A percentile compares a stretch with the other conserved stretches of the same genome.
Evolutionary conservation across 2,329 filamentous ascomycete species (phyloP).

Genomic region (Aspergillus sp.): DNA sequence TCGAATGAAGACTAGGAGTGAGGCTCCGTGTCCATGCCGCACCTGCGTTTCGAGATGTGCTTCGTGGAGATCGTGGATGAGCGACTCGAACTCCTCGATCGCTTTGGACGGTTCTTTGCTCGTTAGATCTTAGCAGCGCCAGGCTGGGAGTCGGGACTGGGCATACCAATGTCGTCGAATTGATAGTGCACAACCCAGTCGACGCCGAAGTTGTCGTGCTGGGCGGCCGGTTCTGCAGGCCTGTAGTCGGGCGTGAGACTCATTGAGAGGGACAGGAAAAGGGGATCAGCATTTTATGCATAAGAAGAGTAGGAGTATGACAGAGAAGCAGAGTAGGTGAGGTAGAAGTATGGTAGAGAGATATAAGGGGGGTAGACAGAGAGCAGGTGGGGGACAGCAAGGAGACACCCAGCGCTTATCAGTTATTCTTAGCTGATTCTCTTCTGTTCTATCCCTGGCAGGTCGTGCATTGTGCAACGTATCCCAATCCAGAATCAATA

Average conservation of each 20-base stretch:
- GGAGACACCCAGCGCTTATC: too few species aligned
- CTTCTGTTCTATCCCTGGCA: too few species aligned
- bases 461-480: too few species aligned
- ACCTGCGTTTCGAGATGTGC: conserved; percentile 89
- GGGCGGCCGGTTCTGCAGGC: conserved; percentile 20
- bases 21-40: conserved; percentile 71
- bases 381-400: too few species aligned
- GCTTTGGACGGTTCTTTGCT: conserved; percentile 65
- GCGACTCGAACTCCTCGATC: conserved; percentile 71
- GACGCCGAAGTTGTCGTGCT: conserved; percentile 64
- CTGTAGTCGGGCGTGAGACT: conserved; percentile 25
- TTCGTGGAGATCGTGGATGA: conserved; percentile 71
- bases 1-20: conserved; percentile 79
- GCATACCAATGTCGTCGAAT: conserved; percentile 64
- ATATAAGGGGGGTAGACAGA: too few species aligned
- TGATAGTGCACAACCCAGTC: conserved; percentile 87
- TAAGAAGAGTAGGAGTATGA: neutral
- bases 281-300: neutral
- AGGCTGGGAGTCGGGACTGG: conserved; percentile 15
- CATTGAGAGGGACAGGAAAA: conserved; percentile 16
- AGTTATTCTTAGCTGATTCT: too few species aligned
- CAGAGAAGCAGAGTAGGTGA: neutral
- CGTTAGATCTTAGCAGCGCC: neutral
- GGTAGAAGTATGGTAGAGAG: too few species aligned
- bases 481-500: too few species aligned